Base-by-base conservation (phyloP, 1,139 yeast genomes). In the Yamadazyma dendronema region DNA sequence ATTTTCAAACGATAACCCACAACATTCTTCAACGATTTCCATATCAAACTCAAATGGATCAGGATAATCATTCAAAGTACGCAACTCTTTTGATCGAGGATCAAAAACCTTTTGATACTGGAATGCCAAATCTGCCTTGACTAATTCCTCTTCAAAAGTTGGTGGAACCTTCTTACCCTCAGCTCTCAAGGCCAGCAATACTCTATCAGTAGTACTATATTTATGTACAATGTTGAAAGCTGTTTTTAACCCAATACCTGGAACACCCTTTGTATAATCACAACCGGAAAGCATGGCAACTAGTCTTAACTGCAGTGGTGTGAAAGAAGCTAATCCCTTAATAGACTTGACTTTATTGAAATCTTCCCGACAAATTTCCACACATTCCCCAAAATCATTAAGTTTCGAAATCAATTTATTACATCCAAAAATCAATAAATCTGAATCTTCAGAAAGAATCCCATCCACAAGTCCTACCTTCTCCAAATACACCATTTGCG, bases 241-340 rank as follows among this genome's bases (percentile, higher is more conserved):
- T 25, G 84, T 84, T 34, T 81, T 77, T 11, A 89, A 67, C 0
- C 98, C 99, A 23, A 92, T 70, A 4, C 85, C 84, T 0, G 84
- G 78, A 6, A 92, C 67, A 0, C 98, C 98, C 39, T 79, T 79
- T 0, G 97, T 87, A 54, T 94, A 94, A 59, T 94, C 99, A 62
- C 99, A 94, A 0, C 99, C 99, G 5, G 96, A 79, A 5, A 94
- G 58, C 54, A 90, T 84, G 1, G 96, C 98, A 61, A 88, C 77
- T 33, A 81, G 69, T 36, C 95, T 69, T 37, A 88, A 57, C 50
- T 88, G 88, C 9, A 73, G 76, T 12, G 65, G 73, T 21, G 73
- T 60, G 47, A 83, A 62, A 33, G 65, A 43, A 23, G 72, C 59
- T 48, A 80, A 59, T 19, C 53, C 52, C 1, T 82, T 79, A 16